These are phyloP conservation scores for Scheffersomyces spartinae DNA, from an alignment of 805 yeast genomes.

Conservation along the genomic window DNA sequence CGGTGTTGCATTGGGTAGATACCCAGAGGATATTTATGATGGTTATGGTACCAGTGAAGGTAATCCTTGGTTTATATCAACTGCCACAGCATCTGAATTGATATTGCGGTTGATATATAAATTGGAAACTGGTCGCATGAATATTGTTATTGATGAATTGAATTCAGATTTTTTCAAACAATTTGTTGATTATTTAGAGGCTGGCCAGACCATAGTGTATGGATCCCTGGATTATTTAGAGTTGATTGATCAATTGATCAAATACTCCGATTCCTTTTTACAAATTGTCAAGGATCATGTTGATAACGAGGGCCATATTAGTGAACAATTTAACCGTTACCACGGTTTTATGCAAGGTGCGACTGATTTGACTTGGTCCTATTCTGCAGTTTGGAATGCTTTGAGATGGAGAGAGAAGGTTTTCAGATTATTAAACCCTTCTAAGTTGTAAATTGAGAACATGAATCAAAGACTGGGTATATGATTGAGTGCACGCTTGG, in stretches of 20 bases:
- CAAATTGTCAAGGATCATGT: slow-evolving; percentile 48
- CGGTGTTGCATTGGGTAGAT: slow-evolving; percentile 76
- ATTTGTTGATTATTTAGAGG: slow-evolving; percentile 15
- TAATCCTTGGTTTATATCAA: slow-evolving; percentile 87
- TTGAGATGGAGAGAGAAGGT: slow-evolving; percentile 49
- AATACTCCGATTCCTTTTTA: slow-evolving; percentile 59
- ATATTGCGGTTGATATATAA: slow-evolving; percentile 44
- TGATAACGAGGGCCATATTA: slow-evolving; percentile 59
- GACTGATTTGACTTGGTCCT: slow-evolving; percentile 79
- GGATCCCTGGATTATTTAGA: slow-evolving; percentile 34
- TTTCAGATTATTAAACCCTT: slow-evolving; percentile 8
- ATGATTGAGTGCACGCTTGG: no score
- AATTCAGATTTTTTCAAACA: slow-evolving; percentile 19
- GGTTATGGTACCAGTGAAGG: slow-evolving; percentile 67
- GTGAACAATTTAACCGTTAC: slow-evolving; percentile 79
- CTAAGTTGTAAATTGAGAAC: background rate
- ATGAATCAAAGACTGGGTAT: no score
- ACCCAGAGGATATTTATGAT: slow-evolving; percentile 86
- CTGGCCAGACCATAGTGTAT: slow-evolving; percentile 15
- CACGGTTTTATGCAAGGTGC: slow-evolving; percentile 89
- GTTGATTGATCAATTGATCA: slow-evolving; percentile 33
- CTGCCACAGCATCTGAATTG: slow-evolving; percentile 58
- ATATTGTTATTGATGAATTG: slow-evolving; percentile 28
- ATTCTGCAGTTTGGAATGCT: slow-evolving; percentile 65
- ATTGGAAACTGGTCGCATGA: slow-evolving; percentile 23